Percentiles rank a stretch among this genome's conserved stretches.
Evolutionary conservation across 306 rosid genomes (phyloP).

Genomic region (Cercis canadensis): DNA sequence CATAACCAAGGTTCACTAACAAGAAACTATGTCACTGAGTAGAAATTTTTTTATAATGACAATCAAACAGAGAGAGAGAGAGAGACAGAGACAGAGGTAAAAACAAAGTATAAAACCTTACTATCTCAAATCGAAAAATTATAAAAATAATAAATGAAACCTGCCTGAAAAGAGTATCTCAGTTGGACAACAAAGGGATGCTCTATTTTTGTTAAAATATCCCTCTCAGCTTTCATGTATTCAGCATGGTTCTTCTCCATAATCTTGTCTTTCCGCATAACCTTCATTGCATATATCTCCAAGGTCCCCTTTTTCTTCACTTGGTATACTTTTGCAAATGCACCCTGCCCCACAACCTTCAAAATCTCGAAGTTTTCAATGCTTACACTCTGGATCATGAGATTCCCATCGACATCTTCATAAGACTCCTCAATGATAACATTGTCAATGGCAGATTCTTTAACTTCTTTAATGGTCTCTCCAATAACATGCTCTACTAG

Average conservation of each 20-base stretch:
- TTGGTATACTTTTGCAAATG: constrained; percentile 94
- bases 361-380: constrained; percentile 89
- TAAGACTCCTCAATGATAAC: constrained; percentile 41
- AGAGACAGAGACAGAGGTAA: background rate
- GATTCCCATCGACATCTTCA: constrained; percentile 42
- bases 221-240: constrained; percentile 98
- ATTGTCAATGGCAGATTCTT: constrained; percentile 45
- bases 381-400: constrained; percentile 59
- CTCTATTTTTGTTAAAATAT: constrained; percentile 81
- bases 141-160: constrained; percentile 18
- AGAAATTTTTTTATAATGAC: constrained; percentile 19
- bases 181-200: constrained; percentile 92
- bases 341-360: constrained; percentile 98
- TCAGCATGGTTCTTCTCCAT: constrained; percentile 96
- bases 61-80: background rate
- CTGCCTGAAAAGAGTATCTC: constrained; percentile 94
- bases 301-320: constrained; percentile 90
- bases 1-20: constrained; percentile 8
- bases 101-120: constrained; percentile 15
- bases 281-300: constrained; percentile 98
- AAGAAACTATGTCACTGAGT: background rate
- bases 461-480: constrained; percentile 43
- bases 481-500: constrained; percentile 40
- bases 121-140: constrained; percentile 2
- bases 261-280: constrained; percentile 95